phyloP scores from a whole-genome alignment of 139 green algal species.

The Chlorella sp. region DNA sequence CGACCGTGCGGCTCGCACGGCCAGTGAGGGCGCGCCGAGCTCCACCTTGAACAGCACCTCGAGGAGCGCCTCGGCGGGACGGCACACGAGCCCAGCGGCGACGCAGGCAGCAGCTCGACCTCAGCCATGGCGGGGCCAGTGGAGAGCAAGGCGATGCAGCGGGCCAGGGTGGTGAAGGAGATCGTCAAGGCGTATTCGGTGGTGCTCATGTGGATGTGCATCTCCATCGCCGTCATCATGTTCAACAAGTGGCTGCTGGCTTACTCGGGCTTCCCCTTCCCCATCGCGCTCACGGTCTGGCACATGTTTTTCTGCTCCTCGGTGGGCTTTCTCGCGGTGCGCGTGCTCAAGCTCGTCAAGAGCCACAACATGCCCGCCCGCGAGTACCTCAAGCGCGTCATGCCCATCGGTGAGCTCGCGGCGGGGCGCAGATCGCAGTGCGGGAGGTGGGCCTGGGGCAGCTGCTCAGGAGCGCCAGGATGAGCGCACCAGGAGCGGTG shows the following conservation, averaged over 20 bases:
- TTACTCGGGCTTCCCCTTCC: conserved; percentile 84
- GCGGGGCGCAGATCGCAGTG: no score
- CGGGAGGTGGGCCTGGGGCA: background rate
- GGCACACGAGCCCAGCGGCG: no score
- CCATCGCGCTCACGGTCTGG: conserved; percentile 78
- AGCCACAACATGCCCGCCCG: conserved; percentile 60
- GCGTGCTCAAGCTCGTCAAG: conserved; percentile 57
- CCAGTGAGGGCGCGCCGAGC: no score
- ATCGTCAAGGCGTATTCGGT: conserved; percentile 57
- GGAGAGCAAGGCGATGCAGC: background rate
- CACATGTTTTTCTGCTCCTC: conserved; percentile 88
- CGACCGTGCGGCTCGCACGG: no score
- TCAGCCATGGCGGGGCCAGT: background rate
- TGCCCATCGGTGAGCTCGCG: conserved; percentile 54
- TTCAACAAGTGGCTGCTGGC: conserved; percentile 94
- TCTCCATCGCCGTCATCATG: conserved; percentile 78
- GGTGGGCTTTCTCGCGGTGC: conserved; percentile 58
- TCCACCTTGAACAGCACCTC: no score
- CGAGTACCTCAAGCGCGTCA: conserved; percentile 61
- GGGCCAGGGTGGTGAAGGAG: conserved; percentile 35
- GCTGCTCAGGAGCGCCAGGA: no score
- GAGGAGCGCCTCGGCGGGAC: no score
- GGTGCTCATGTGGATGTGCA: conserved; percentile 73
- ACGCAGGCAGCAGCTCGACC: no score
- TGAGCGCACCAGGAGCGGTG: no score